Conservation (phyloP, 2,329 filamentous ascomycete genomes). For the Microsporum ferrugineum region DNA sequence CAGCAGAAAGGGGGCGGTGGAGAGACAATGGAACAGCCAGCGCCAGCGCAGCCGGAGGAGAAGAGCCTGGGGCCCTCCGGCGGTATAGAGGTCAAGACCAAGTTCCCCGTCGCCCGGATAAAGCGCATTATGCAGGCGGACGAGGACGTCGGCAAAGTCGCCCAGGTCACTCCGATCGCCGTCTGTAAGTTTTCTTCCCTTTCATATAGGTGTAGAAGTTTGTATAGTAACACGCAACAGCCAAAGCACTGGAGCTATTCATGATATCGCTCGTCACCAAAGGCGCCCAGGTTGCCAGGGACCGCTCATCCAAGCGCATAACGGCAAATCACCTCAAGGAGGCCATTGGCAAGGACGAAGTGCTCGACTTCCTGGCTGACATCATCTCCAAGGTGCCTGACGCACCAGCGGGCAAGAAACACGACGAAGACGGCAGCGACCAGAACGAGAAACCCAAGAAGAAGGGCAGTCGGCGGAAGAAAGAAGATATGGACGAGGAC, state of each 20-base stretch:
- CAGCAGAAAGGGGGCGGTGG: neutral
- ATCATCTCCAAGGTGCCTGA: slow-evolving; percentile 79
- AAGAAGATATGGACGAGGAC: slow-evolving; percentile 30
- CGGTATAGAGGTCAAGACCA: slow-evolving; percentile 71
- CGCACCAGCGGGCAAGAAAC: slow-evolving; percentile 34
- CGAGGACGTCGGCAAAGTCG: slow-evolving; percentile 95
- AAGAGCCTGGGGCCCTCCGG: slow-evolving; percentile 26
- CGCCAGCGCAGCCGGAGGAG: slow-evolving; percentile 11
- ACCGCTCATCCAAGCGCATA: slow-evolving; percentile 77
- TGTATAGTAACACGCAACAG: slow-evolving; percentile 30
- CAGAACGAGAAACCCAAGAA: slow-evolving; percentile 38
- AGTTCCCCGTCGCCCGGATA: slow-evolving; percentile 93
- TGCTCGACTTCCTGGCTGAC: slow-evolving; percentile 86
- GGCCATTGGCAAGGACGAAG: slow-evolving; percentile 75
- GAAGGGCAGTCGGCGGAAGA: slow-evolving; percentile 34
- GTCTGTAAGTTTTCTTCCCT: slow-evolving; percentile 50
- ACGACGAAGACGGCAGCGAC: slow-evolving; percentile 38
- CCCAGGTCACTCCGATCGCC: slow-evolving; percentile 91
- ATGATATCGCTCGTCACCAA: slow-evolving; percentile 91
- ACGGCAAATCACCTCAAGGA: slow-evolving; percentile 85
- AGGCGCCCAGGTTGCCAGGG: slow-evolving; percentile 70
- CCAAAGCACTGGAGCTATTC: slow-evolving; percentile 91
- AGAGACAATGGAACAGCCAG: slow-evolving; percentile 11
- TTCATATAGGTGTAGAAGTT: neutral
- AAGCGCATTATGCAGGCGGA: slow-evolving; percentile 99